Evolutionary conservation across 768 basidiomycete genomes (phyloP), one percentile per base, ranked within the genome.

Genomic region (Lepiota brunneoincarnata): DNA sequence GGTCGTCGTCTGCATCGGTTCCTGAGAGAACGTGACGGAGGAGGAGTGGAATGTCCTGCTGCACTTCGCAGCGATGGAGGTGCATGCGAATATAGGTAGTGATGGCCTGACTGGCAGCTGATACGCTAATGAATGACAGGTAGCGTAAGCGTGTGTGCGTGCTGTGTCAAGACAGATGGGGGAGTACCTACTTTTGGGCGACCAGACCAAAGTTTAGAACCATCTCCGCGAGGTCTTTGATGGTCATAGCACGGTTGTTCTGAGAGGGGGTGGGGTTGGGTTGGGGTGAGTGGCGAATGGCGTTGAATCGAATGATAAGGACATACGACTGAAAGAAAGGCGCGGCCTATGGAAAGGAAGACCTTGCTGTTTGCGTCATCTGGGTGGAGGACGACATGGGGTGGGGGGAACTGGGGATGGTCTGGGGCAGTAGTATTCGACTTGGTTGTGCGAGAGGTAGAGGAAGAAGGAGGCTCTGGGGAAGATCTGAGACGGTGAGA

Each of bases 171-270:
- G 40, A 38, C 38, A 39, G 49, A 42, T 51, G 54, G 26, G 26
- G 26, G 26, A 28, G 26, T 28, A 68, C 67, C 56, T 59, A 91
- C 89, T 87, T 91, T 73, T 89, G 87, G 68, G 87, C 89, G 54
- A 80, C 72, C 17, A 90, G 75, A 47, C 89, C 89, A 62, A 75
- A 80, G 57, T 72, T 73, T 58, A 83, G 75, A 35, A 82, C 77
- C 72, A 84, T 80, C 61, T 90, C 86, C 28, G 89, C 84, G 50
- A 91, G 81, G 72, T 91, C 89, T 67, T 91, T 91, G 72, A 91
- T 86, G 38, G 89, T 91, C 84, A 90, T 87, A 43, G 89, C 89
- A 45, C 87, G 82, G 69, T 91, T 91, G 63, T 86, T 81, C 87
- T 89, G 52, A 21, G 18, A n/a, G 1, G 2, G 24, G 21, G 18